phyloP scores from a whole-genome alignment of 331 rosid species.

The Acacia pycnantha region DNA sequence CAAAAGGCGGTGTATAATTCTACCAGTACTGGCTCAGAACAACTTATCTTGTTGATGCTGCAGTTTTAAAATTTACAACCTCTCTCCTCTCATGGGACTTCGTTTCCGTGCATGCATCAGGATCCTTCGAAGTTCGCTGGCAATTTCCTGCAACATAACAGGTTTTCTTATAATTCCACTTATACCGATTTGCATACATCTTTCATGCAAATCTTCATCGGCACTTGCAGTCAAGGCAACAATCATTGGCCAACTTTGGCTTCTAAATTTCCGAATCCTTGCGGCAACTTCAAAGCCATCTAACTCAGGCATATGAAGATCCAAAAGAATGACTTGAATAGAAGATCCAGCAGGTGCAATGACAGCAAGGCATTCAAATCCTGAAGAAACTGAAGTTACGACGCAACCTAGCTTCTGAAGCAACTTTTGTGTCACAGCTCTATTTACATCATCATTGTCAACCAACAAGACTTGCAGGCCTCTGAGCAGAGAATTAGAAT shows the following conservation, averaged over 20 bases:
- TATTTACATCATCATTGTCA: constrained; percentile 63
- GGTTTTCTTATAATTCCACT: constrained; percentile 68
- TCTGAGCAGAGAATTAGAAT: constrained; percentile 56
- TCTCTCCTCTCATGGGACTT: constrained; percentile 31
- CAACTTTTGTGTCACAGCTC: constrained; percentile 66
- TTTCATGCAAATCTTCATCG: constrained; percentile 55
- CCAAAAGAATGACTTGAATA: constrained; percentile 61
- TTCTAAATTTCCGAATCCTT: constrained; percentile 58
- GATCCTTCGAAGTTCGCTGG: constrained; percentile 53
- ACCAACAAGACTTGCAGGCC: constrained; percentile 72
- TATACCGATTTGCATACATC: constrained; percentile 59
- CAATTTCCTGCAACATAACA: constrained; percentile 50
- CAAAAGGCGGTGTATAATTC: constrained; percentile 19
- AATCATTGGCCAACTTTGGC: constrained; percentile 70
- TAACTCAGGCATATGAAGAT: constrained; percentile 70
- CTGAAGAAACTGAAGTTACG: constrained; percentile 72
- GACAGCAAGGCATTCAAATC: constrained; percentile 64
- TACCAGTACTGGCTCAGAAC: constrained; percentile 14
- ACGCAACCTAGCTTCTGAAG: constrained; percentile 82
- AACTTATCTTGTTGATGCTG: constrained; percentile 22
- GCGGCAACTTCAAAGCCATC: constrained; percentile 77
- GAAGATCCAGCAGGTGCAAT: constrained; percentile 50
- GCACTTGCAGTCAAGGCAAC: constrained; percentile 55
- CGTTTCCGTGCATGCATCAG: constrained; percentile 52
- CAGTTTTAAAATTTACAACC: constrained; percentile 22